A percentile compares a stretch with the other conserved stretches of the same genome.
Conservation (phyloP, 805 yeast species). For the Scheffersomyces lignosus region DNA sequence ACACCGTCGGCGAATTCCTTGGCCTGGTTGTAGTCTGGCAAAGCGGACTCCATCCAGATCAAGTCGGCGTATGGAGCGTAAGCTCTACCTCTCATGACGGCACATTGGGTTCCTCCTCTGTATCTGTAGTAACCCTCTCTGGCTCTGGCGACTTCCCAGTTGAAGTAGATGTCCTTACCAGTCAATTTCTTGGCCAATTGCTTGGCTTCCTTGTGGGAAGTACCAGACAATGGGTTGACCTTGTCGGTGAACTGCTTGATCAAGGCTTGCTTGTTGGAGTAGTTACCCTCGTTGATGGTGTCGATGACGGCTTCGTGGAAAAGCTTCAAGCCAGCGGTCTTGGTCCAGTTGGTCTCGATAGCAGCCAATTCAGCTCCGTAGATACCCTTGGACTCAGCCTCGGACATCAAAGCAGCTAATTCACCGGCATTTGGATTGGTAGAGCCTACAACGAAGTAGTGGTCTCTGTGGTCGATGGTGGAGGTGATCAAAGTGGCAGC, state of each 20-base stretch:
- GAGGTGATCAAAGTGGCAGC: conserved; percentile 95
- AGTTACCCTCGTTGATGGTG: conserved; percentile 62
- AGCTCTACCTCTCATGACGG: conserved; percentile 94
- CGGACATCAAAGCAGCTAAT: conserved; percentile 73
- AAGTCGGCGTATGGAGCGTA: conserved; percentile 93
- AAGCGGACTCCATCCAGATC: conserved; percentile 97
- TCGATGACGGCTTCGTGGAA: conserved; percentile 91
- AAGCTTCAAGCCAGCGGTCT: conserved; percentile 78
- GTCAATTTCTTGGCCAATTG: conserved; percentile 69
- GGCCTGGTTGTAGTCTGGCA: conserved; percentile 92
- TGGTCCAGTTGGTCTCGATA: conserved; percentile 81
- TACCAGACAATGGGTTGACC: conserved; percentile 73
- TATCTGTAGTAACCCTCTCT: conserved; percentile 97
- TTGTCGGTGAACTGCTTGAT: conserved; percentile 63
- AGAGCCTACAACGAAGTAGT: conserved; percentile 85
- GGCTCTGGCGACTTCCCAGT: conserved; percentile 95
- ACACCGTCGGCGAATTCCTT: conserved; percentile 94
- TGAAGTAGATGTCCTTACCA: conserved; percentile 82
- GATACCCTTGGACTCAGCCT: conserved; percentile 75
- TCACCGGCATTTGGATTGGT: conserved; percentile 82
- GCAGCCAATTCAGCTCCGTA: conserved; percentile 68
- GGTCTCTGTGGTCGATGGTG: conserved; percentile 92
- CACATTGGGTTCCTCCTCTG: conserved; percentile 96
- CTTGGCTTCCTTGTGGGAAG: conserved; percentile 79
- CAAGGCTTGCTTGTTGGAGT: conserved; percentile 60